Evolutionary conservation across 2,329 filamentous ascomycete species (phyloP).

Genomic region (Colletotrichum simmondsii): DNA sequence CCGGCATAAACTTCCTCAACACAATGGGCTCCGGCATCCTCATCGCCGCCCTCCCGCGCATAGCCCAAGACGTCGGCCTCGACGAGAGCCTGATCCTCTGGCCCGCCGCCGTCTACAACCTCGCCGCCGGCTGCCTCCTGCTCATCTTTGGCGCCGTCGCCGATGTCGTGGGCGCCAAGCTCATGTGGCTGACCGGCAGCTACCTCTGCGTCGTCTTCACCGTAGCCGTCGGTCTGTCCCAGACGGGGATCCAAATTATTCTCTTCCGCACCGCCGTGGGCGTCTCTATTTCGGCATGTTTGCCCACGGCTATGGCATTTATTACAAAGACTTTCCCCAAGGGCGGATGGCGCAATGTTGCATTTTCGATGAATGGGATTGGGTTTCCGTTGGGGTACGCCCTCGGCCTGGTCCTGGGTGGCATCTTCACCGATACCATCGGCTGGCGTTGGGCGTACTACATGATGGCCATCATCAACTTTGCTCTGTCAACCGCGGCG

Average conservation of each 20-base stretch:
- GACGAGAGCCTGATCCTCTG: slow-evolving; percentile 44
- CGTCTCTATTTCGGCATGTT: slow-evolving; percentile 48
- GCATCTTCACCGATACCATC: slow-evolving; percentile 57
- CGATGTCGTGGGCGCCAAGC: slow-evolving; percentile 48
- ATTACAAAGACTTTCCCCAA: slow-evolving; percentile 50
- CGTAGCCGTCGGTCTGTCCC: slow-evolving; percentile 45
- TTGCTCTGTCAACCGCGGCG: slow-evolving; percentile 47
- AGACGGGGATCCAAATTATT: slow-evolving; percentile 49
- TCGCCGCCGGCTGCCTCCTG: slow-evolving; percentile 43
- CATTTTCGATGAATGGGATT: slow-evolving; percentile 56
- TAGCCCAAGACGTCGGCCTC: slow-evolving; percentile 48
- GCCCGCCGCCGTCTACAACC: slow-evolving; percentile 43
- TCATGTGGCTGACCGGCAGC: slow-evolving; percentile 47
- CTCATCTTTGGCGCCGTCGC: slow-evolving; percentile 50
- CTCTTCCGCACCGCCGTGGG: slow-evolving; percentile 48
- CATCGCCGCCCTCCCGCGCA: slow-evolving; percentile 49
- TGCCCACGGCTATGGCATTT: slow-evolving; percentile 49
- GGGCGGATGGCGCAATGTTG: slow-evolving; percentile 51
- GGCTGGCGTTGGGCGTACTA: slow-evolving; percentile 61
- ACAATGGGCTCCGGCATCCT: slow-evolving; percentile 50
- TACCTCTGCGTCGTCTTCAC: slow-evolving; percentile 46
- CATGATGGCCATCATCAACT: slow-evolving; percentile 48
- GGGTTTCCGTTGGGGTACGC: slow-evolving; percentile 59
- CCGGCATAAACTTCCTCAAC: slow-evolving; percentile 48
- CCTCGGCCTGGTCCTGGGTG: slow-evolving; percentile 60